phyloP scores from a whole-genome alignment of 2,329 filamentous ascomycete genomes.

The Bipolaris gigantea region DNA sequence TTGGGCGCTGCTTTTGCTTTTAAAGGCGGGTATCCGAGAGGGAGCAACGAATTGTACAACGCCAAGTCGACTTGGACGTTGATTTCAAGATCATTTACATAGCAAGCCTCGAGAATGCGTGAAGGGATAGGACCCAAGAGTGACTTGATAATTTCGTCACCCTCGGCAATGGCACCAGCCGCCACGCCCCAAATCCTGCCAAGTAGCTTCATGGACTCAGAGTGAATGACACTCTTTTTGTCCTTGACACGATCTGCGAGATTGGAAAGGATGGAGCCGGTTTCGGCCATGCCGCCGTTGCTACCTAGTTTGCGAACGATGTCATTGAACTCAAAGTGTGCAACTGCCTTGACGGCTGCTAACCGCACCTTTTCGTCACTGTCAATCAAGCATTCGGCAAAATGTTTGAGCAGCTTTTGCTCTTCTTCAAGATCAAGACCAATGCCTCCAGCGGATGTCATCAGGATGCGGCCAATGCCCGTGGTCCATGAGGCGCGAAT shows the following conservation, averaged over 20 bases:
- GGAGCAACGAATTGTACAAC: constrained; percentile 85
- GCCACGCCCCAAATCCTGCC: constrained; percentile 93
- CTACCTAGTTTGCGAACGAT: constrained; percentile 80
- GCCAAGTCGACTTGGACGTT: constrained; percentile 83
- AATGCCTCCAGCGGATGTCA: constrained; percentile 89
- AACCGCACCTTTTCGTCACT: constrained; percentile 88
- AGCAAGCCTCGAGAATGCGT: constrained; percentile 83
- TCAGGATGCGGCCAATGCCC: constrained; percentile 79
- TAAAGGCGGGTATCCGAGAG: constrained; percentile 79
- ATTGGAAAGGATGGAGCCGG: constrained; percentile 76
- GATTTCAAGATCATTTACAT: constrained; percentile 85
- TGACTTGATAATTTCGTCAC: constrained; percentile 72
- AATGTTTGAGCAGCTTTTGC: constrained; percentile 68
- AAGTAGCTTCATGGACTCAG: constrained; percentile 82
- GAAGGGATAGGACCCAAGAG: constrained; percentile 82
- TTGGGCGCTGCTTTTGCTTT: constrained; percentile 56
- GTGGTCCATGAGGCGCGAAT: constrained; percentile 88
- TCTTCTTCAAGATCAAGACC: constrained; percentile 85
- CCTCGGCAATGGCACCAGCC: constrained; percentile 79
- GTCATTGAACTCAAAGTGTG: constrained; percentile 76
- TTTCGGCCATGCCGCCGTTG: constrained; percentile 72
- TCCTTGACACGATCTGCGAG: constrained; percentile 89
- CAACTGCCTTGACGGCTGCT: constrained; percentile 83
- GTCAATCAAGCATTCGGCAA: constrained; percentile 82
- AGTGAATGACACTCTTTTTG: constrained; percentile 76